Conservation (phyloP, 495 filamentous ascomycete genomes). For the Trichoderma erinaceum region DNA sequence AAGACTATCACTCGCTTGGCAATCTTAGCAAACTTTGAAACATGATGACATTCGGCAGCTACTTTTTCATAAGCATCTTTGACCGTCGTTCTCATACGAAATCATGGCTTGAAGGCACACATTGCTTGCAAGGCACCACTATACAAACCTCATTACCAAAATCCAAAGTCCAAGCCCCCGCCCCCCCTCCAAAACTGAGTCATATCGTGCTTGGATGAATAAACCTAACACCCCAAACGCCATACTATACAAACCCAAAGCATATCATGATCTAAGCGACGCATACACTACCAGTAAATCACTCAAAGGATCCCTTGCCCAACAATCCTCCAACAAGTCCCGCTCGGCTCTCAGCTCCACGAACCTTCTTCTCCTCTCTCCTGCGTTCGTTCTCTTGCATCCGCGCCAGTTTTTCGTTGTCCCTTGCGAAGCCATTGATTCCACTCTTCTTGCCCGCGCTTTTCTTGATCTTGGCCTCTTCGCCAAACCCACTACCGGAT, state of each 20-base stretch:
- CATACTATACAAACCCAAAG: not conserved
- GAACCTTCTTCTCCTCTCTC: conserved; percentile 61
- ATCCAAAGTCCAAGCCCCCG: not conserved
- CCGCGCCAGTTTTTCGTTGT: conserved; percentile 52
- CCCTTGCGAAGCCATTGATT: conserved; percentile 77
- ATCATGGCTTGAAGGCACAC: too few species aligned
- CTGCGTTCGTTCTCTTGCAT: conserved; percentile 56
- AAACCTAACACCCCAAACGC: not conserved
- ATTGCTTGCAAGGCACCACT: not conserved
- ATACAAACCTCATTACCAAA: not conserved
- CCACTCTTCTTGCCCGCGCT: conserved; percentile 52
- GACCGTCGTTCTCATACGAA: too few species aligned
- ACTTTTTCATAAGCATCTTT: too few species aligned
- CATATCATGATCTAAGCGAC: not conserved
- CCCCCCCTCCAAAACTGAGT: not conserved
- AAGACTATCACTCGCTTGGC: too few species aligned
- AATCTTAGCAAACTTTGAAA: too few species aligned
- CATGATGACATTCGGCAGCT: too few species aligned
- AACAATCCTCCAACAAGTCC: conserved; percentile 46
- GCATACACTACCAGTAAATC: not conserved
- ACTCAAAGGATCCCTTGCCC: conserved; percentile 46
- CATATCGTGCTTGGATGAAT: not conserved
- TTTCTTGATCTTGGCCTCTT: conserved; percentile 58
- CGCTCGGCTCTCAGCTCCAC: conserved; percentile 49
- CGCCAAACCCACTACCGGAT: conserved; percentile 31